Evolutionary conservation across 2,329 filamentous ascomycete genomes (phyloP), one percentile per base, ranked within the genome.

Genomic region (Verticillium nubilum): DNA sequence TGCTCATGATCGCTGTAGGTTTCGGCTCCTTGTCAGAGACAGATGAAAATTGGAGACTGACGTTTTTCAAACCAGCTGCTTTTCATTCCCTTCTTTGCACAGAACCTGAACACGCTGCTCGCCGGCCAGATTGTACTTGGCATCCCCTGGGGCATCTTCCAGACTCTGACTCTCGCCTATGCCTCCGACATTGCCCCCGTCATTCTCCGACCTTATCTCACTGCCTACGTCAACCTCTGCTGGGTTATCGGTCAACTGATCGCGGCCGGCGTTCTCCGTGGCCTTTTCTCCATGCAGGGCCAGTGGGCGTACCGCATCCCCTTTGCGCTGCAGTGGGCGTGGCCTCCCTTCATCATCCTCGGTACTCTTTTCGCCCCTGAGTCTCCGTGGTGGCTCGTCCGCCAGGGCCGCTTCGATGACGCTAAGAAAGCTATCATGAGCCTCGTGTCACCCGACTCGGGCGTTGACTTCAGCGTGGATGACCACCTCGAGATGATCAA

Each of bases 161-260:
- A 82, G 62, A 81, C 78, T 1, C 73, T 84, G 1, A 78, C 77
- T 0, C 77, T 80, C 0, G 77, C 80, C 0, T 85, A 85, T 63
- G 81, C 81, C 0, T 80, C 82, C 5, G 82, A 85, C 62, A 74
- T 81, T 12, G 73, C 76, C 4, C 77, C 77, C n/a, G 68, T 75
- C 53, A 76, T 76, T 2, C 74, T 85, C 2, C 73, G 82, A 3
- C 76, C 78, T 0, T 82, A 82, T 52, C 73, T 85, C 3, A 84
- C 81, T 0, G 80, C 78, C 0, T 83, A 80, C 58, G 80, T 81
- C 66, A 85, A 85, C 62, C 75, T 84, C 69, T 84, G 81, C 63
- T 85, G 81, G 78, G 62, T 82, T 3, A 79, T 84, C 54, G 82
- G 82, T 0, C 81, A 85, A 61, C 75, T 85, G 63, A 74, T 82